Percentiles rank a stretch among this genome's conserved stretches.
These are phyloP conservation scores for Biancaea sappan DNA, from an alignment of 306 rosid species.

Conservation along the genomic window DNA sequence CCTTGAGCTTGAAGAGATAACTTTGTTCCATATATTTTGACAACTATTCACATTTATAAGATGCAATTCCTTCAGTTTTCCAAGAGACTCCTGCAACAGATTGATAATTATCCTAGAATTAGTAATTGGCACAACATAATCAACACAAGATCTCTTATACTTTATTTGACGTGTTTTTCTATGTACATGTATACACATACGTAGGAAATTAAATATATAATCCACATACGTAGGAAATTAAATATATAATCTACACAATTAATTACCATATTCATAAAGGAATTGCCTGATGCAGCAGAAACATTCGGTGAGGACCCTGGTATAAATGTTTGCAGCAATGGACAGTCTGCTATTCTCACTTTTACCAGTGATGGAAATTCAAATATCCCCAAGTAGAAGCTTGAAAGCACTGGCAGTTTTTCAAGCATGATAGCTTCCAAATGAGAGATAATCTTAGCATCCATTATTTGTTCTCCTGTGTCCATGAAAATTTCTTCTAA, in stretches of 20 bases:
- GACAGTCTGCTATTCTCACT: not conserved
- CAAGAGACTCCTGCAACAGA: not conserved
- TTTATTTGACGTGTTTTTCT: no score
- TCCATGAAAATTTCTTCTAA: not conserved
- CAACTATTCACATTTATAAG: not conserved
- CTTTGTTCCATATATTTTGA: not conserved
- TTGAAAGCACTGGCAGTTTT: not conserved
- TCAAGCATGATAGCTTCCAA: not conserved
- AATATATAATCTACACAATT: no score
- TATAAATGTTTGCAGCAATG: not conserved
- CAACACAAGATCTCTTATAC: no score
- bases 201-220: no score
- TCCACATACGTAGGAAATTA: no score
- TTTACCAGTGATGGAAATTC: not conserved
- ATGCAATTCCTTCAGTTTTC: not conserved
- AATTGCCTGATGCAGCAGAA: not conserved
- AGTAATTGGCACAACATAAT: no score
- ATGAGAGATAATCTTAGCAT: not conserved
- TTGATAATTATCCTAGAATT: not conserved
- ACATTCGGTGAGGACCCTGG: not conserved
- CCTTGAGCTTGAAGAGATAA: not conserved
- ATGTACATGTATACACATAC: no score
- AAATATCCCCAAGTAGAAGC: not conserved
- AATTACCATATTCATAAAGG: not conserved
- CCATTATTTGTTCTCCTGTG: not conserved